Base-by-base conservation (phyloP, 2,329 filamentous ascomycete species). In the Malbranchea cinnamomea region DNA sequence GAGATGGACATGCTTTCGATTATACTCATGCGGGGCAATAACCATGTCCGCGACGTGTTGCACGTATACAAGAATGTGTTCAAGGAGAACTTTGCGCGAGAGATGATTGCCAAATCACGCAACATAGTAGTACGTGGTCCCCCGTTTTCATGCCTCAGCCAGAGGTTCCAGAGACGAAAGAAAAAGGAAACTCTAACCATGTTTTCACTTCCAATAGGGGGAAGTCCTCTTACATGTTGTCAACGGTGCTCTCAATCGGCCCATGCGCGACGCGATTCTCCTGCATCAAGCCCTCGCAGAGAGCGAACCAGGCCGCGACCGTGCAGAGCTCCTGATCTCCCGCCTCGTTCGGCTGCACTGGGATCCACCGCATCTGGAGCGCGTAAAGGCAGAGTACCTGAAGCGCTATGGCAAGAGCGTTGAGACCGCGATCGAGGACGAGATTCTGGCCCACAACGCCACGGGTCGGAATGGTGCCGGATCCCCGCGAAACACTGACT, bases 241-340 rank as follows among this genome's bases (percentile, higher is more conserved):
- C 47, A 94, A 95, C 57, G 89, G 89, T 46, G 75, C 92, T 34
- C 92, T 95, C 60, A 95, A 95, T 60, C 80, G 80, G 35, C 85
- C 89, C 4, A 83, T 92, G 38, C 81, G 89, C 32, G 89, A 95
- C 53, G 83, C 87, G 3, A 68, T 94, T 21, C 74, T 95, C 2
- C 65, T 98, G 2, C 76, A 92, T 54, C 89, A 95, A 59, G 87
- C 89, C 2, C 73, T 95, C 40, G 78, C 74, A 12, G 70, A 78
- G 26, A 76, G 77, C 3, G 70, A 67, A 2, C 73, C 76, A 2
- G 71, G 68, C 40, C 71, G 70, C 39, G 80, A 87, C 47, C 74
- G 87, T 17, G 78, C 80, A 26, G 87, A 94, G 51, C 62, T 94
- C 28, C 71, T 98, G 29, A 91, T 92, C 39, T 85, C 78, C 3